Evolutionary conservation across 768 basidiomycete genomes (phyloP), one percentile per base, ranked within the genome.

Genomic region (Clathrus columnatus): DNA sequence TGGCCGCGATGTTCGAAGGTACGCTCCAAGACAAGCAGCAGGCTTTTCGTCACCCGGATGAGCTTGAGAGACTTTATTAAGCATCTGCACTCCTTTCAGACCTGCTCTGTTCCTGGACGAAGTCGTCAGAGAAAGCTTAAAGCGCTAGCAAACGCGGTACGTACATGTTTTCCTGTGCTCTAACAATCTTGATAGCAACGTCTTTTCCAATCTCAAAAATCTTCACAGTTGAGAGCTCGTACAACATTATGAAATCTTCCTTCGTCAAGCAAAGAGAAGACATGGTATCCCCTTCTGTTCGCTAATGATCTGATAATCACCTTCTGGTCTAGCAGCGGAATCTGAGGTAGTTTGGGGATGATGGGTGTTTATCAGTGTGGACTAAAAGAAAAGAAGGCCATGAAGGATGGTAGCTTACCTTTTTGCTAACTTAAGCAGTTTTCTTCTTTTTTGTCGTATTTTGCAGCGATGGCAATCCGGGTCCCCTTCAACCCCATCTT

Each of bases 241-340:
- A 97, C 92, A 49, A 99, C 96, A 54, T 90, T 91, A 48, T 92
- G 91, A 67, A 98, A 99, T 94, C 98, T 99, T 48, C 96, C 96
- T 67, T 95, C 94, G 17, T 95, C 96, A n/a, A 98, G 75, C 48
- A 82, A 89, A 48, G 91, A 91, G 61, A 88, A 93, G 7, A 99
- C 91, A 67, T 96, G 91, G 67, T 98, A 99, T 42, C 87, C 80
- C 5, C 90, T 92, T 24, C 57, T 91, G 84, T 70, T 99, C 96
- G 45, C 95, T 95, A 16, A 94, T 91, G 51, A 96, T 81, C 56
- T 83, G 83, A 66, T 98, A 99, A 68, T 98, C 98, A 0, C 96
- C 96, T 70, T 99, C 96, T 0, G 87, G 66, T 68, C 98, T 95
- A 28, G 95, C 85, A 5, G 87, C 91, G 24, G 91, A 85, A 69